phyloP scores from a whole-genome alignment of 108 stramenopile species.

The Nitzschia sp. region DNA sequence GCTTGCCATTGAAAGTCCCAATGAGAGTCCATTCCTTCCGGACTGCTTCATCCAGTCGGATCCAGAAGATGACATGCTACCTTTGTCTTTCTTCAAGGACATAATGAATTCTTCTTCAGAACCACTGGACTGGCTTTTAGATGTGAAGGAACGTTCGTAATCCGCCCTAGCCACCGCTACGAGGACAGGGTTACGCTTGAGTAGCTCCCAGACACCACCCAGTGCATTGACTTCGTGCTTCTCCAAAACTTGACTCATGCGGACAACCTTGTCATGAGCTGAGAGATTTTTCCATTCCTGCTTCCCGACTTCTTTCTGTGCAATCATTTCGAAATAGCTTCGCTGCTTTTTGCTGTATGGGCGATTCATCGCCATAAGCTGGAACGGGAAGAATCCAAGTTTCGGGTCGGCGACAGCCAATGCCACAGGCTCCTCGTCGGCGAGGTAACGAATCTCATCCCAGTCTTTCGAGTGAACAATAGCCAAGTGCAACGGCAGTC shows the following conservation, averaged over 20 bases:
- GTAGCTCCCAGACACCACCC: slow-evolving; percentile 25
- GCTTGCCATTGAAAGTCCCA: slow-evolving; percentile 16
- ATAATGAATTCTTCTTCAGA: background rate
- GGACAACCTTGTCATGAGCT: slow-evolving; percentile 13
- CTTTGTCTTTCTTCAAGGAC: background rate
- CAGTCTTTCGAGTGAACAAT: slow-evolving; percentile 26
- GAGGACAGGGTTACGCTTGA: slow-evolving; percentile 30
- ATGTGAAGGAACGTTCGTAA: background rate
- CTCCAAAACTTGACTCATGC: slow-evolving; percentile 13
- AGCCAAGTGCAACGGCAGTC: slow-evolving; percentile 33
- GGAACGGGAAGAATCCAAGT: slow-evolving; percentile 37
- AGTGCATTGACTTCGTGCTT: slow-evolving; percentile 21
- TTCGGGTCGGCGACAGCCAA: slow-evolving; percentile 23
- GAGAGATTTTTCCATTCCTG: slow-evolving; percentile 1
- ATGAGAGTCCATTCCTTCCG: background rate
- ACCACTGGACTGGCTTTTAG: slow-evolving; percentile 1
- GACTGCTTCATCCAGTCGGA: slow-evolving; percentile 5
- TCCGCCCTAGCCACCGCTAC: slow-evolving; percentile 11
- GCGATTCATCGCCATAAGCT: slow-evolving; percentile 38
- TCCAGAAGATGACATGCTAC: background rate
- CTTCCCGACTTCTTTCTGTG: slow-evolving; percentile 6
- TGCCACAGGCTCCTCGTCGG: slow-evolving; percentile 27
- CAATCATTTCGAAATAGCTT: slow-evolving; percentile 21
- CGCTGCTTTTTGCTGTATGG: slow-evolving; percentile 14
- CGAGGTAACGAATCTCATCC: slow-evolving; percentile 28